Conservation (phyloP, 768 basidiomycete species). For the Mycena leptocephala region DNA sequence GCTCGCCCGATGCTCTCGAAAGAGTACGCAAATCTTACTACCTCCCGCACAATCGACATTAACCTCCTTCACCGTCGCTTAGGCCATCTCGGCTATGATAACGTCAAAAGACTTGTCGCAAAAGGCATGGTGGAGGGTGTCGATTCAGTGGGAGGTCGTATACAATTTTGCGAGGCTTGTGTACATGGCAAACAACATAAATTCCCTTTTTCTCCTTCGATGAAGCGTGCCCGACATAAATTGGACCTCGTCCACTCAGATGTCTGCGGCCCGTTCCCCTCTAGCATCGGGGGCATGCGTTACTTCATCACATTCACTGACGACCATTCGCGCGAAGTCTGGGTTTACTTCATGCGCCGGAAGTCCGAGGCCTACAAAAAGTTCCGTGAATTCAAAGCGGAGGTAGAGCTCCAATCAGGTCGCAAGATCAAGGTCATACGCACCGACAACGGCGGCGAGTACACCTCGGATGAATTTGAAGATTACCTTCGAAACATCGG, state of each 20-base stretch:
- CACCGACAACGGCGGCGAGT: constrained; percentile 24
- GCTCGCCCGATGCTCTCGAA: constrained; percentile 13
- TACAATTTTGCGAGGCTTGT: constrained; percentile 28
- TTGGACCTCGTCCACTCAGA: constrained; percentile 24
- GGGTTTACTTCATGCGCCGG: constrained; percentile 21
- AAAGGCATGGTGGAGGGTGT: constrained; percentile 35
- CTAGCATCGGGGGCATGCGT: constrained; percentile 8
- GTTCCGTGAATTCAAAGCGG: constrained; percentile 24
- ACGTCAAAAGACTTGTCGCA: constrained; percentile 33
- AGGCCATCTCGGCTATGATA: constrained; percentile 35
- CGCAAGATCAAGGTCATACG: not conserved
- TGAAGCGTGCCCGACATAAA: constrained; percentile 12
- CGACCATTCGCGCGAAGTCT: constrained; percentile 33
- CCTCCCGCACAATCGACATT: constrained; percentile 28
- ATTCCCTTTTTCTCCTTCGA: constrained; percentile 24
- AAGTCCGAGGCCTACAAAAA: constrained; percentile 34
- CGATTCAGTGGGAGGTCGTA: constrained; percentile 22
- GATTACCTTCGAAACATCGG: not conserved
- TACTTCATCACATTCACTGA: constrained; percentile 46
- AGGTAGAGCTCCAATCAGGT: not conserved
- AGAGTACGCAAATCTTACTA: constrained; percentile 22
- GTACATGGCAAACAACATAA: constrained; percentile 27
- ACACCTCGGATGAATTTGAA: constrained; percentile 21
- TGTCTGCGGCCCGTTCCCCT: constrained; percentile 20
- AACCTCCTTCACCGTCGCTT: constrained; percentile 38